Base-by-base conservation (phyloP, 2,329 filamentous ascomycete species). In the Aurifilum marmelostoma region DNA sequence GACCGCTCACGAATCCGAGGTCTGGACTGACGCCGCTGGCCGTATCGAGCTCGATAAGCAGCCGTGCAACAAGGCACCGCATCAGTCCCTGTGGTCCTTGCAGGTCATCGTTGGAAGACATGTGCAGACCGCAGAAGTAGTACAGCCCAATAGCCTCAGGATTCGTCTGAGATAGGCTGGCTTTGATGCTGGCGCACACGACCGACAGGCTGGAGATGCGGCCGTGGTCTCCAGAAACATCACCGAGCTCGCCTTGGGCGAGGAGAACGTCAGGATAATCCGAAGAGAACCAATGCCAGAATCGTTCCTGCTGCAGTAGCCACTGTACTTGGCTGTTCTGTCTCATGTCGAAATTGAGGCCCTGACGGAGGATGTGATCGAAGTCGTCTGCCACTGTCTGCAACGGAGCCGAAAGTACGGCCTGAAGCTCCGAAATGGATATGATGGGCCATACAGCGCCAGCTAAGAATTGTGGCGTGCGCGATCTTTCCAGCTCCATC, bases 111-210 rank as follows among this genome's bases (percentile, higher is more conserved):
- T 65, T 8, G 6, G 37, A 41, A 50, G 50, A n/a, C 5, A 37
- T 5, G 5, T 68, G 67, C 24, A 47, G 61, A 1, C 67, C 67
- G 27, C 67, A 68, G n/a, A 68, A 65, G 29, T 60, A 65, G 61
- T 68, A 64, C 14, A 68, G 39, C 24, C 65, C 67, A 2, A 61
- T 52, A 11, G 12, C 9, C 4, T 59, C 4, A 5, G 60, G 32
- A 21, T 18, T 47, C 14, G 27, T 52, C 58, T 11, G 41, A 16
- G 54, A n/a, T 54, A 61, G 29, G 6, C 18, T 67, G 18, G 16
- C 43, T 52, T 21, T 67, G 47, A 69, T 29, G 24, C 29, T 52
- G 14, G 59, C 59, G 14, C 50, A 67, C 50, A 67, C 63, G 5
- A 67, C 64, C 5, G 64, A 64, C 3, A 69, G 27, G 14, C 47